Base-by-base conservation (phyloP, 495 filamentous ascomycete species). In the Pseudoneurospora amorphoporcata region DNA sequence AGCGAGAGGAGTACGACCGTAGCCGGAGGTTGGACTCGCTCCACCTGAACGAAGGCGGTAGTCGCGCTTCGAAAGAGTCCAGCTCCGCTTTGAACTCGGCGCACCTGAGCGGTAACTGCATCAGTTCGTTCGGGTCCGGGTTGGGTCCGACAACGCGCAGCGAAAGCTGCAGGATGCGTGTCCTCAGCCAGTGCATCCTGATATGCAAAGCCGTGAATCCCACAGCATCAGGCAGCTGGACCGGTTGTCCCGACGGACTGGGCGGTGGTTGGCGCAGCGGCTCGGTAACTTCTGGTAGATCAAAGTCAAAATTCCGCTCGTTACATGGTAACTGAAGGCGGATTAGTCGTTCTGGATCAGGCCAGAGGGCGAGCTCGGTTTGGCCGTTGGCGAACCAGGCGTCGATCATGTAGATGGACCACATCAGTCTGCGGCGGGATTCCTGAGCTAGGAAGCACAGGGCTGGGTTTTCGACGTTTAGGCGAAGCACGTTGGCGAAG, bases 271-370 rank as follows among this genome's bases (percentile, higher is more conserved):
- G 79, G 17, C 79, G 76, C 8, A 85, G 80, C 42, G 80, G 77
- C 70, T 85, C 85, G 7, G 85, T 86, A 3, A 78, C 75, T 72
- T 84, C 82, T 1, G 85, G 83, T 8, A 86, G 79, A 75, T 86
- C 85, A 71, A 86, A 84, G 73, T 86, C 84, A 41, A 87, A 87
- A 73, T 86, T 84, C 8, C 84, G 83, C 74, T 87, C 85, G 75
- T 84, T 87, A 73, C 85, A 86, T 0, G 84, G 84, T 1, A 87
- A 76, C 38, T 84, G 82, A 65, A 87, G 77, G 61, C 81, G 81
- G 69, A 87, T 82, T 58, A 79, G 79, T 19, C 71, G 74, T 37
- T 83, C 81, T 4, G 84, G 79, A 53, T 83, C 81, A 3, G 79
- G 72, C 80, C 84, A 84, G 10, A 87, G 74, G 8, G 83, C 83